Evolutionary conservation across 1,284 basidiomycete species (phyloP).

Genomic region (Pyrrhoderma noxium): DNA sequence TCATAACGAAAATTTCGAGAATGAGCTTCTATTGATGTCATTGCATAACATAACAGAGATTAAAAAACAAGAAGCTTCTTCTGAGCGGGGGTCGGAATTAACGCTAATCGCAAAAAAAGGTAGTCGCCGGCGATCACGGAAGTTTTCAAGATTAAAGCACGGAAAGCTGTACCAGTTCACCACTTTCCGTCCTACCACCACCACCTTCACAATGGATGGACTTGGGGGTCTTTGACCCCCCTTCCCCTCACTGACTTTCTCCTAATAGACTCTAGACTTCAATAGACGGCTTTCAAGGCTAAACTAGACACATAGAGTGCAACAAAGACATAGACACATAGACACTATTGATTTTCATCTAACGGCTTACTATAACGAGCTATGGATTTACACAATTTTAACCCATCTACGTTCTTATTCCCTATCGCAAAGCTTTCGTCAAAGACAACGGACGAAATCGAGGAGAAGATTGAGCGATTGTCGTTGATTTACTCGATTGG

Average conservation of each 20-base stretch:
- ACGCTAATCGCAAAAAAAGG: too few species aligned
- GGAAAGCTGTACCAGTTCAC: neutral
- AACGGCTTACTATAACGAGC: constrained; percentile 2
- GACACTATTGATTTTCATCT: neutral
- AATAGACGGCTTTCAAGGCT: constrained; percentile 14
- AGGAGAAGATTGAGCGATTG: constrained; percentile 11
- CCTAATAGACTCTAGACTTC: constrained; percentile 3
- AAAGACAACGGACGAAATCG: constrained; percentile 4
- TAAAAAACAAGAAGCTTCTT: too few species aligned
- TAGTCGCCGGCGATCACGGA: neutral
- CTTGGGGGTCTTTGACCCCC: constrained; percentile 18
- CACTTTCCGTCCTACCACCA: constrained; percentile 1
- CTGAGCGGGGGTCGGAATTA: too few species aligned
- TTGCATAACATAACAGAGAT: too few species aligned
- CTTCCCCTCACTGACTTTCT: neutral
- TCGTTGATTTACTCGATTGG: constrained; percentile 13
- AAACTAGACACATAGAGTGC: constrained; percentile 8
- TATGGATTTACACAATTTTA: constrained; percentile 6
- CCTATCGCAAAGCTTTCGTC: constrained; percentile 7
- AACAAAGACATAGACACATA: neutral
- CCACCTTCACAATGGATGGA: constrained; percentile 15
- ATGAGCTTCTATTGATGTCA: too few species aligned
- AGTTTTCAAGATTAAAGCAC: neutral
- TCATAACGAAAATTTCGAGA: too few species aligned
- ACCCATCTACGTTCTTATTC: constrained; percentile 16